Conservation (phyloP, 2,329 filamentous ascomycete genomes). For the Mollisia scopiformis region DNA sequence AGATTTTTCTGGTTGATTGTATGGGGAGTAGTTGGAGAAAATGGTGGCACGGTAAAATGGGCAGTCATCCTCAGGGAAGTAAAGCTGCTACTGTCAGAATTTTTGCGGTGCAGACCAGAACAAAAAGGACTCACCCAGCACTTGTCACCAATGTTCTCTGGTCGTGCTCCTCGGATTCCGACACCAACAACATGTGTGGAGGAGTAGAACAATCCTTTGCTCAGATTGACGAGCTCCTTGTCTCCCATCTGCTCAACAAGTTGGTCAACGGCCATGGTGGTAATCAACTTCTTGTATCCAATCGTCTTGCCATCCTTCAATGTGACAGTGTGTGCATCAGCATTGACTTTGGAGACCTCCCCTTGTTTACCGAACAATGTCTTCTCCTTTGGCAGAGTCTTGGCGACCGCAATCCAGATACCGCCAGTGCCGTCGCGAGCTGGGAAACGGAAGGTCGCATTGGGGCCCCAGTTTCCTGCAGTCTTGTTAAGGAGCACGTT, state of each 20-base stretch:
- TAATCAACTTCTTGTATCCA: conserved; percentile 89
- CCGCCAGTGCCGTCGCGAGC: conserved; percentile 93
- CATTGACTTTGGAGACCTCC: conserved; percentile 84
- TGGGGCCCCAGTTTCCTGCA: conserved; percentile 96
- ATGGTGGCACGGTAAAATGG: conserved; percentile 99
- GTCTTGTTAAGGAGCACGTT: conserved; percentile 97
- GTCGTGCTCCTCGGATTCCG: conserved; percentile 87
- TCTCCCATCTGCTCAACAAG: conserved; percentile 88
- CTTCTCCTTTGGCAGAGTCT: conserved; percentile 91
- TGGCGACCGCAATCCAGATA: conserved; percentile 97
- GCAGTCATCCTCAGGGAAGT: conserved; percentile 99
- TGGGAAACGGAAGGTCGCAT: conserved; percentile 98
- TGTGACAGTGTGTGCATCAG: conserved; percentile 79
- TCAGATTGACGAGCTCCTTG: conserved; percentile 78
- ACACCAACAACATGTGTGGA: conserved; percentile 97
- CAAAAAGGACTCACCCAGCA: conserved; percentile 76
- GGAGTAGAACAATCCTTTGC: conserved; percentile 94
- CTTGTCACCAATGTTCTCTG: conserved; percentile 97
- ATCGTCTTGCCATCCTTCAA: conserved; percentile 85
- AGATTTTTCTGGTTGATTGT: conserved; percentile 88
- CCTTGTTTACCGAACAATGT: conserved; percentile 86
- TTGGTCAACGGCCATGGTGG: conserved; percentile 93
- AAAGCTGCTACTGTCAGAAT: conserved; percentile 58
- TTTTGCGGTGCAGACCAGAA: neutral
- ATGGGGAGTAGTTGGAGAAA: conserved; percentile 99